A percentile compares a stretch with the other conserved stretches of the same genome.
These are phyloP conservation scores for Viridothelium virens DNA, from an alignment of 495 filamentous ascomycete species.

Conservation along the genomic window DNA sequence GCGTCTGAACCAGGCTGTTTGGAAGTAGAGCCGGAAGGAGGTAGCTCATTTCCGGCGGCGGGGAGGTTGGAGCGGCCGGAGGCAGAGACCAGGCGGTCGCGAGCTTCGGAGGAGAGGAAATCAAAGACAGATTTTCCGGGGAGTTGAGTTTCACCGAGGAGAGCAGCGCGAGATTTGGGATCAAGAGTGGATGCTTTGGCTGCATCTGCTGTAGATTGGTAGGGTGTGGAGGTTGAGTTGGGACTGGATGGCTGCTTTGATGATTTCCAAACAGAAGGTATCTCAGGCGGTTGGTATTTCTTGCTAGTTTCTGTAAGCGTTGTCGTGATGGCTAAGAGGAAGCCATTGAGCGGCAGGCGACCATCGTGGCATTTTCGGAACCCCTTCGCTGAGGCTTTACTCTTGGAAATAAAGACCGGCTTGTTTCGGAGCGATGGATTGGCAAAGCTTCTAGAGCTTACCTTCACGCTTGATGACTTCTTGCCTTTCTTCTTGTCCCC, in stretches of 20 bases:
- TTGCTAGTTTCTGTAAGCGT: constrained; percentile 45
- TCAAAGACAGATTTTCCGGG: constrained; percentile 95
- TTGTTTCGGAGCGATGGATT: constrained; percentile 62
- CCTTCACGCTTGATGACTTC: constrained; percentile 37
- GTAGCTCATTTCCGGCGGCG: constrained; percentile 62
- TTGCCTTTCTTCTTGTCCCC: constrained; percentile 81
- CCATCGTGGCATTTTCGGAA: constrained; percentile 84
- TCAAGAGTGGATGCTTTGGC: constrained; percentile 70
- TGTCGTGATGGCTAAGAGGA: constrained; percentile 56
- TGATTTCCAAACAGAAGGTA: constrained; percentile 73
- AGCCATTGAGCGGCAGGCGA: constrained; percentile 76
- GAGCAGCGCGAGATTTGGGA: constrained; percentile 67
- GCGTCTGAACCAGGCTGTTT: constrained; percentile 49
- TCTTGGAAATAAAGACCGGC: constrained; percentile 70
- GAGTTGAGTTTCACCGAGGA: constrained; percentile 73
- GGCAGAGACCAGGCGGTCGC: constrained; percentile 65
- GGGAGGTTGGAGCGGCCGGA: constrained; percentile 74
- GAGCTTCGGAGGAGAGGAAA: constrained; percentile 73
- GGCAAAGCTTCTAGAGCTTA: constrained; percentile 38
- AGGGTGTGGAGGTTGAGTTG: constrained; percentile 34
- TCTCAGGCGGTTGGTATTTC: constrained; percentile 65
- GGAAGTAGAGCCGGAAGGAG: constrained; percentile 48
- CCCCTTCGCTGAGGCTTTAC: constrained; percentile 40
- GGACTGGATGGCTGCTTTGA: constrained; percentile 44
- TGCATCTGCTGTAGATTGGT: constrained; percentile 63